phyloP scores from a whole-genome alignment of 1,284 basidiomycete genomes.

The Tilletia caries region DNA sequence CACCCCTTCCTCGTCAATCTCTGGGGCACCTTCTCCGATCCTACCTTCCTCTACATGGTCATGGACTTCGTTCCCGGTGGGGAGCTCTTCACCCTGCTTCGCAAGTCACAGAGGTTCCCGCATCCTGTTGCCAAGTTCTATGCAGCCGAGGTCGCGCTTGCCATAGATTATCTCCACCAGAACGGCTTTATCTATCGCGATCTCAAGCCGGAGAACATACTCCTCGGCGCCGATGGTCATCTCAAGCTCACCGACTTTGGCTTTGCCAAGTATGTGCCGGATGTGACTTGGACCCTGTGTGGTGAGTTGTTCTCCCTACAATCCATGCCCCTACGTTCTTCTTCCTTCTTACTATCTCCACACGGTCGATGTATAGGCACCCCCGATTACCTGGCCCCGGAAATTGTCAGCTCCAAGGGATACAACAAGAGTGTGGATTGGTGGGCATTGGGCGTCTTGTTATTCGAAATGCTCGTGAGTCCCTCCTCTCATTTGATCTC shows the following conservation, averaged over 20 bases:
- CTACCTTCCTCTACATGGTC: constrained; percentile 94
- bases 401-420: constrained; percentile 72
- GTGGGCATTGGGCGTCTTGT: constrained; percentile 93
- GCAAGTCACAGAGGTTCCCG: constrained; percentile 74
- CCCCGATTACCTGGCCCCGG: constrained; percentile 73
- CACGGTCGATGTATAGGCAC: constrained; percentile 23
- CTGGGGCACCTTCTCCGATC: constrained; percentile 95
- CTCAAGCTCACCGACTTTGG: constrained; percentile 99
- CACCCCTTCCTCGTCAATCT: constrained; percentile 97
- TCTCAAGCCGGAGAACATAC: constrained; percentile 94
- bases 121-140: constrained; percentile 99
- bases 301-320: constrained; percentile 51
- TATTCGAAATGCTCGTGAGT: constrained; percentile 63
- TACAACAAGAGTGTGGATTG: constrained; percentile 99
- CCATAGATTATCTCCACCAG: constrained; percentile 85
- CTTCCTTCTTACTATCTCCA: neutral
- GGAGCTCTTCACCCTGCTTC: constrained; percentile 71
- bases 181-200: constrained; percentile 95
- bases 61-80: constrained; percentile 99
- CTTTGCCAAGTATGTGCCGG: constrained; percentile 86
- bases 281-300: constrained; percentile 94
- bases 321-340: too few species aligned
- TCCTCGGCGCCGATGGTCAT: constrained; percentile 88
- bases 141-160: constrained; percentile 91
- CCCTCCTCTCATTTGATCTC: neutral